A percentile compares a stretch with the other conserved stretches of the same genome.
Conservation (phyloP, 1,284 basidiomycete genomes). For the Pseudozyma thailandica region DNA sequence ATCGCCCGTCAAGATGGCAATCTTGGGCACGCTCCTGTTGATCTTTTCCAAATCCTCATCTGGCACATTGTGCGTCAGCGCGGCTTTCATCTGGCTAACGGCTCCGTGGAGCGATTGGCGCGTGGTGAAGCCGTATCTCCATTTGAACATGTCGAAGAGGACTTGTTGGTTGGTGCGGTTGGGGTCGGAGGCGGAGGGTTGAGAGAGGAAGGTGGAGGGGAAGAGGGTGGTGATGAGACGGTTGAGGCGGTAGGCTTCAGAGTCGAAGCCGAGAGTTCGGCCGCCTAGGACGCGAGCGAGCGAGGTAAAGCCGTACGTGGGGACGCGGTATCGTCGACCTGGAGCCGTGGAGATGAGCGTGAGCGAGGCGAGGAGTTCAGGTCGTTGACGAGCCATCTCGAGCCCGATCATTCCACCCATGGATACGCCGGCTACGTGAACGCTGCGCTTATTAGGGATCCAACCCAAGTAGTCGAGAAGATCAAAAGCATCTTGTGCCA, state of each 20-base stretch:
- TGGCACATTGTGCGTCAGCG: conserved; percentile 76
- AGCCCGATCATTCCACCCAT: conserved; percentile 85
- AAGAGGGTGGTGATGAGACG: conserved; percentile 76
- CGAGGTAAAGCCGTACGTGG: conserved; percentile 63
- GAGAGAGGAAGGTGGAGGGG: conserved; percentile 73
- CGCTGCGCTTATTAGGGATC: conserved; percentile 71
- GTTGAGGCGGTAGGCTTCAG: conserved; percentile 72
- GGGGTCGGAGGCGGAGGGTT: conserved; percentile 41
- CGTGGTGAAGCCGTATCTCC: conserved; percentile 73
- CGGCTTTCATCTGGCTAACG: conserved; percentile 81
- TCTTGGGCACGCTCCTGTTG: conserved; percentile 73
- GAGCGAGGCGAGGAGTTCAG: conserved; percentile 43
- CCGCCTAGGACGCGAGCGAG: conserved; percentile 68
- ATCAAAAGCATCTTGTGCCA: conserved; percentile 80
- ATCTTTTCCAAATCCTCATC: conserved; percentile 74
- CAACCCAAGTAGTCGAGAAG: conserved; percentile 78
- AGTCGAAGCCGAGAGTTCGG: conserved; percentile 72
- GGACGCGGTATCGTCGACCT: conserved; percentile 43
- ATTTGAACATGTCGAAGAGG: conserved; percentile 69
- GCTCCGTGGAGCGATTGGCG: conserved; percentile 76
- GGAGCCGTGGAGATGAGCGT: conserved; percentile 61
- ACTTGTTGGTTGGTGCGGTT: conserved; percentile 49
- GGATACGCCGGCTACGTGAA: conserved; percentile 82
- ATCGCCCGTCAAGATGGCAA: conserved; percentile 80
- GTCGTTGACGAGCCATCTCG: conserved; percentile 59